Evolutionary conservation across 768 basidiomycete genomes (phyloP).

Genomic region (Calocybe cyanea): DNA sequence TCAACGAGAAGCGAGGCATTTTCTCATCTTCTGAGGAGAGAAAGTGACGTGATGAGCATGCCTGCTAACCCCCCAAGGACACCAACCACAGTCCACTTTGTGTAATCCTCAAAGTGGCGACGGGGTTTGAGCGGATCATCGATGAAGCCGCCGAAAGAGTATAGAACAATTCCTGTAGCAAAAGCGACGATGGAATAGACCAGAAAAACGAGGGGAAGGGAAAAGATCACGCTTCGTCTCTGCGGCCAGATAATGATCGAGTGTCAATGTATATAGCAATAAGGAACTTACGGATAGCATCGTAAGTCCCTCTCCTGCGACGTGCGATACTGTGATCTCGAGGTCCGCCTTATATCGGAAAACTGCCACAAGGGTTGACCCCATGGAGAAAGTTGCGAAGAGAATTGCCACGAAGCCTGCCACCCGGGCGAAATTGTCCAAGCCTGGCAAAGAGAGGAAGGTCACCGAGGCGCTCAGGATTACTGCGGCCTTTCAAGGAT

Average conservation of each 20-base stretch:
- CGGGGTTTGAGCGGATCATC: conserved; percentile 29
- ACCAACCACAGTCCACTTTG: conserved; percentile 60
- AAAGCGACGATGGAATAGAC: conserved; percentile 70
- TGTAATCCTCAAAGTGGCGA: conserved; percentile 46
- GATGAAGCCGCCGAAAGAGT: conserved; percentile 50
- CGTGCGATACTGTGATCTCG: conserved; percentile 43
- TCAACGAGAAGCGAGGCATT: too few relatives aligned
- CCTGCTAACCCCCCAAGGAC: conserved; percentile 62
- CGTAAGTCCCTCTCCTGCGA: conserved; percentile 57
- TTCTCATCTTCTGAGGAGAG: conserved; percentile 28
- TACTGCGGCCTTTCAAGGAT: conserved; percentile 85
- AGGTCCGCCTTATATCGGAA: conserved; percentile 68
- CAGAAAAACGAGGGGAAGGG: conserved; percentile 71
- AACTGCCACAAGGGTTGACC: conserved; percentile 63
- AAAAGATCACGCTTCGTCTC: conserved; percentile 61
- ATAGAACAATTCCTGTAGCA: conserved; percentile 59
- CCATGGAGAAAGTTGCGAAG: conserved; percentile 67
- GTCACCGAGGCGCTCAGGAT: conserved; percentile 80
- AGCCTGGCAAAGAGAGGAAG: conserved; percentile 72
- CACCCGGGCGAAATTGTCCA: conserved; percentile 61
- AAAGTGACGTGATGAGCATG: conserved; percentile 50
- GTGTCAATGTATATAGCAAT: not conserved
- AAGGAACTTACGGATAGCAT: conserved; percentile 38
- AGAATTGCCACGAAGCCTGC: conserved; percentile 65
- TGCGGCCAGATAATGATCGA: conserved; percentile 19